Evolutionary conservation across 116 monocot genomes (phyloP), one percentile per base, ranked within the genome.

Genomic region (Cymodocea nodosa): DNA sequence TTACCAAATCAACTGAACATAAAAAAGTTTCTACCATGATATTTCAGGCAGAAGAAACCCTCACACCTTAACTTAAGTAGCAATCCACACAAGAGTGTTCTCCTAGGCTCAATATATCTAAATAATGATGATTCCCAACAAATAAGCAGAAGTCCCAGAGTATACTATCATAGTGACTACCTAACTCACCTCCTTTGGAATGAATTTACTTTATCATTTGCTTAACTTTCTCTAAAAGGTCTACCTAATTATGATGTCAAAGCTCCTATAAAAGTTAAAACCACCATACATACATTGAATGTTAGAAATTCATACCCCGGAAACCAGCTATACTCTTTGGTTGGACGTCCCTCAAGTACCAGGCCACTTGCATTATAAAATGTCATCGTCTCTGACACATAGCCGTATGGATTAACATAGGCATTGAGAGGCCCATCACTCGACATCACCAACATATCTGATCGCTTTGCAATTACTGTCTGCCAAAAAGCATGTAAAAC

Each of bases 401-500:
- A 88, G 70, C 97, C 97, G 62, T 79, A 16, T 8, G 87, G 87
- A 59, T 97, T 97, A 52, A 88, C 97, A 71, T 85, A 97, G 48
- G 97, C 91, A 83, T 88, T 91, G n/a, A 97, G 81, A 51, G 91
- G 91, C 12, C 97, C 97, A 60, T 90, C 91, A 53, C 70, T 85
- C 24, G 95, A 95, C 97, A 97, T 97, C 35, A 88, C 84, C 62
- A 97, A 64, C 97, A 97, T 91, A 78, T 91, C 91, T 66, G 91
- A 83, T 63, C 97, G 77, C 50, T 85, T 87, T 60, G 88, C 91
- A 79, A 97, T 83, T 54, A 91, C 59, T 60, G 76, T 69, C 97
- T 97, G 64, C 59, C 36, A 12, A 65, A 0, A 40, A 22, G 13
- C 17, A 23, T 61, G 68, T 68, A 59, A 69, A 18, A 17, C 52